phyloP scores from a whole-genome alignment of 192 early-diverging fungal genomes.

The Dissophora ornata region DNA sequence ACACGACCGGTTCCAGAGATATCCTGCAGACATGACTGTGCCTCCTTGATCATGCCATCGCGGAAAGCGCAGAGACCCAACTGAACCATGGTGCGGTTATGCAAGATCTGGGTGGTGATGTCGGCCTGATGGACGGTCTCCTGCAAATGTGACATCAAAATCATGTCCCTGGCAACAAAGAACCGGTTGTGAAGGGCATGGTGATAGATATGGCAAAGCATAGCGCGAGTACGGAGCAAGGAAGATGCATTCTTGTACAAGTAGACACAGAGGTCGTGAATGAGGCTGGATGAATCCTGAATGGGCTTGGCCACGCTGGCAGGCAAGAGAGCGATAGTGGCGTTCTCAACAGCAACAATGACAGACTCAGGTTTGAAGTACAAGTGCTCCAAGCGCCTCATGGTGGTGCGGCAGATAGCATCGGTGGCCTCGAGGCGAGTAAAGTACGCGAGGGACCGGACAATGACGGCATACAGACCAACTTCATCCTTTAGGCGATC shows the following conservation, averaged over 20 bases:
- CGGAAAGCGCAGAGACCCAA: slow-evolving; percentile 98
- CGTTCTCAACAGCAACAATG: slow-evolving; percentile 75
- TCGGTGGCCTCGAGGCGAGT: slow-evolving; percentile 71
- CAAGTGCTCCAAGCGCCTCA: slow-evolving; percentile 93
- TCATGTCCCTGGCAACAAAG: slow-evolving; percentile 91
- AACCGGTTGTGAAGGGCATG: slow-evolving; percentile 97
- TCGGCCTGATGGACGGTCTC: slow-evolving; percentile 92
- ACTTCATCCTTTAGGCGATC: slow-evolving; percentile 94
- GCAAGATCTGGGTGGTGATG: slow-evolving; percentile 92
- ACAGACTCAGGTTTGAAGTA: slow-evolving; percentile 98
- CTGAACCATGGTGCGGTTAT: slow-evolving; percentile 98
- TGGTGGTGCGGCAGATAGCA: slow-evolving; percentile 76
- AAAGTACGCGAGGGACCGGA: slow-evolving; percentile 90
- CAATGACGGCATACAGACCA: slow-evolving; percentile 85
- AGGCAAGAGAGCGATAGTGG: slow-evolving; percentile 60
- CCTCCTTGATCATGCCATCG: slow-evolving; percentile 89
- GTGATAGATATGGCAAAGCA: slow-evolving; percentile 98
- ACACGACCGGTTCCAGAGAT: slow-evolving; percentile 85
- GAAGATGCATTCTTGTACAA: slow-evolving; percentile 89
- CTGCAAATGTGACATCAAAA: slow-evolving; percentile 99
- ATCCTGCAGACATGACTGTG: slow-evolving; percentile 88
- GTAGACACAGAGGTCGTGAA: slow-evolving; percentile 85
- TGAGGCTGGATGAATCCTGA: slow-evolving; percentile 70
- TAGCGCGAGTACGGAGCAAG: slow-evolving; percentile 89
- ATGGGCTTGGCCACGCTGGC: slow-evolving; percentile 59